A percentile compares a stretch with the other conserved stretches of the same genome.
Evolutionary conservation across 2,329 filamentous ascomycete genomes (phyloP).

Genomic region (Westerdykella ornata): DNA sequence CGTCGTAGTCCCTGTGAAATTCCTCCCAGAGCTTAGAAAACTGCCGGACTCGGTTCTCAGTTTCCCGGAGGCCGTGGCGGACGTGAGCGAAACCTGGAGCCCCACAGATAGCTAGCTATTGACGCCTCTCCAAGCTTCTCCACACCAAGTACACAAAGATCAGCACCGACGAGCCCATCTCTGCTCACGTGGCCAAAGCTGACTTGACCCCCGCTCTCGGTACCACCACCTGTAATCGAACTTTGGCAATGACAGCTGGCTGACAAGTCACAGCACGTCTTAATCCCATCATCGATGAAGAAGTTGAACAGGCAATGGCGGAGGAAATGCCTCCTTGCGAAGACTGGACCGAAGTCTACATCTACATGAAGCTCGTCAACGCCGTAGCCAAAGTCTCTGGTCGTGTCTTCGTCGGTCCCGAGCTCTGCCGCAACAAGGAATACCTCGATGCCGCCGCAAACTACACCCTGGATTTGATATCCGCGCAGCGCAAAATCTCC

Average conservation of each 20-base stretch:
- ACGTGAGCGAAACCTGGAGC: slow-evolving; percentile 9
- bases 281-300: slow-evolving; percentile 22
- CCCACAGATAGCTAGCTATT: slow-evolving; percentile 6
- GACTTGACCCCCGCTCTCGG: slow-evolving; percentile 33
- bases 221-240: slow-evolving; percentile 4
- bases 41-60: slow-evolving; percentile 30
- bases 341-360: slow-evolving; percentile 28
- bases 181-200: slow-evolving; percentile 22
- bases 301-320: slow-evolving; percentile 25
- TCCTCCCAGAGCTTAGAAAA: slow-evolving; percentile 30
- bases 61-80: slow-evolving; percentile 21
- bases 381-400: slow-evolving; percentile 33
- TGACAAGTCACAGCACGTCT: slow-evolving; percentile 22
- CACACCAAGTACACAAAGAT: slow-evolving; percentile 30
- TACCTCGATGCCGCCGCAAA: slow-evolving; percentile 26
- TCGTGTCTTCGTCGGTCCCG: slow-evolving; percentile 29
- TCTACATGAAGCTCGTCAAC: slow-evolving; percentile 23
- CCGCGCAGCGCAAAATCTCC: slow-evolving; percentile 24
- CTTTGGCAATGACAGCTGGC: background rate
- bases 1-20: slow-evolving; percentile 22
- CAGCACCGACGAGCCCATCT: slow-evolving; percentile 10
- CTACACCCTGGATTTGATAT: slow-evolving; percentile 30
- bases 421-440: slow-evolving; percentile 22
- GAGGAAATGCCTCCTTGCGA: slow-evolving; percentile 24
- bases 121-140: slow-evolving; percentile 15